Conservation (phyloP, 352 stramenopile genomes). For the Phytophthora constricta region DNA sequence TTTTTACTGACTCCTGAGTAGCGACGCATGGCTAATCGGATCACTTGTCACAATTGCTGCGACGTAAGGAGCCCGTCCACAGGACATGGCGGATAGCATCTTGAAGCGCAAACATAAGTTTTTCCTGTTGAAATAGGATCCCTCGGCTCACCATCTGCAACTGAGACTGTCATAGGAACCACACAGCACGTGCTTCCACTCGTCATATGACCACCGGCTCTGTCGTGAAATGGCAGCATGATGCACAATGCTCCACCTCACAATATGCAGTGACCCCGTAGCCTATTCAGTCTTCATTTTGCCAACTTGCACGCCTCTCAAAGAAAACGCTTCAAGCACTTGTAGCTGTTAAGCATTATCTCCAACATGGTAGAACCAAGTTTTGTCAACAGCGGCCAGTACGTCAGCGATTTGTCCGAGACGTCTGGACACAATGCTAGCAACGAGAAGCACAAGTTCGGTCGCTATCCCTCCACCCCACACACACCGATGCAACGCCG, state of each 20-base stretch:
- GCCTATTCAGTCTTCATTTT: slow-evolving; percentile 14
- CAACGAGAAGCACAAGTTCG: slow-evolving; percentile 21
- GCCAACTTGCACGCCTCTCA: too few species aligned
- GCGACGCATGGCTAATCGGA: too few species aligned
- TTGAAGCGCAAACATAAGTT: neutral
- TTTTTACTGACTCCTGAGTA: too few species aligned
- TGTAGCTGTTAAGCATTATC: neutral
- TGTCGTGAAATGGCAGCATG: slow-evolving; percentile 8
- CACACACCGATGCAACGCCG: slow-evolving; percentile 27
- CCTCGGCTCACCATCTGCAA: slow-evolving; percentile 16
- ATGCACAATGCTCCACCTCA: neutral
- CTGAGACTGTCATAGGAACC: slow-evolving; percentile 17
- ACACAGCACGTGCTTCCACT: slow-evolving; percentile 18
- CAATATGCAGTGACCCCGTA: neutral
- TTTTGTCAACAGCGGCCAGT: slow-evolving; percentile 36
- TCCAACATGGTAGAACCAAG: slow-evolving; percentile 25
- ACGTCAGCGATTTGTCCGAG: slow-evolving; percentile 38
- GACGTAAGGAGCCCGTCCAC: neutral
- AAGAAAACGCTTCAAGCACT: too few species aligned
- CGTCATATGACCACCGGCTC: slow-evolving; percentile 26
- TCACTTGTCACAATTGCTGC: slow-evolving; percentile 8
- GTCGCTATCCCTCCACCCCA: slow-evolving; percentile 20
- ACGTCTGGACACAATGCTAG: slow-evolving; percentile 22
- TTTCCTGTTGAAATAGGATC: slow-evolving; percentile 6
- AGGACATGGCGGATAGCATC: neutral